Evolutionary conservation across 225 moss, liverwort and hornwort species (phyloP).

Genomic region (Ulota crispa): DNA sequence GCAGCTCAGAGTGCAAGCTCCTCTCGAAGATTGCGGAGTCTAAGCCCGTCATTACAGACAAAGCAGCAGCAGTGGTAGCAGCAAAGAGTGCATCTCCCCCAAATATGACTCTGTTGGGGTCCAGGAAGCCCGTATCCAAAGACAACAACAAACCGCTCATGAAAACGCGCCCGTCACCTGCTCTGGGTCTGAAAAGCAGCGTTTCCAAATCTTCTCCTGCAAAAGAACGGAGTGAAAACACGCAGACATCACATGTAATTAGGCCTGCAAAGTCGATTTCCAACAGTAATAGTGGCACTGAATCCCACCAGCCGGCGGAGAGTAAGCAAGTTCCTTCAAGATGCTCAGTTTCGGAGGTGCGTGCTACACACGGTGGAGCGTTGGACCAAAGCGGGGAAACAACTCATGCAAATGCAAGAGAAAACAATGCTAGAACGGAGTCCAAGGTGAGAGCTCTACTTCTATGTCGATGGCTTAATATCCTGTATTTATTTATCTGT

Average conservation of each 20-base stretch:
- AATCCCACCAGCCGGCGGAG: slow-evolving; percentile 16
- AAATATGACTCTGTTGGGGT: slow-evolving; percentile 24
- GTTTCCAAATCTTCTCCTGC: slow-evolving; percentile 15
- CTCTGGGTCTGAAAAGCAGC: slow-evolving; percentile 18
- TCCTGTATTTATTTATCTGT: background rate
- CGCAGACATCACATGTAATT: slow-evolving; percentile 17
- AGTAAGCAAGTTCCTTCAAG: slow-evolving; percentile 26
- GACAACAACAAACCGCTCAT: slow-evolving; percentile 39
- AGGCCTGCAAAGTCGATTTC: background rate
- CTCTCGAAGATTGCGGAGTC: slow-evolving; percentile 44
- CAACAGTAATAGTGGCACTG: background rate
- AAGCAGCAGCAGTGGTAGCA: slow-evolving; percentile 11
- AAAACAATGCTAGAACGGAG: slow-evolving; percentile 6
- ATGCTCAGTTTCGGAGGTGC: slow-evolving; percentile 28
- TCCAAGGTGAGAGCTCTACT: slow-evolving; percentile 32
- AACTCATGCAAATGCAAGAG: slow-evolving; percentile 14
- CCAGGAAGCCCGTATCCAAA: slow-evolving; percentile 33
- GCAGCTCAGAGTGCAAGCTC: slow-evolving; percentile 52
- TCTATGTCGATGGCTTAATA: background rate
- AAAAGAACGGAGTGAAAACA: slow-evolving; percentile 22
- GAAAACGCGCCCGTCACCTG: slow-evolving; percentile 29
- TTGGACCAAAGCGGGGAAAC: slow-evolving; percentile 48
- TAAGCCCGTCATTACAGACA: slow-evolving; percentile 26
- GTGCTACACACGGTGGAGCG: slow-evolving; percentile 44
- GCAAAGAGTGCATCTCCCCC: slow-evolving; percentile 25